Evolutionary conservation across 2,329 filamentous ascomycete genomes (phyloP), one percentile per base, ranked within the genome.

Genomic region (Didymella segeticola): DNA sequence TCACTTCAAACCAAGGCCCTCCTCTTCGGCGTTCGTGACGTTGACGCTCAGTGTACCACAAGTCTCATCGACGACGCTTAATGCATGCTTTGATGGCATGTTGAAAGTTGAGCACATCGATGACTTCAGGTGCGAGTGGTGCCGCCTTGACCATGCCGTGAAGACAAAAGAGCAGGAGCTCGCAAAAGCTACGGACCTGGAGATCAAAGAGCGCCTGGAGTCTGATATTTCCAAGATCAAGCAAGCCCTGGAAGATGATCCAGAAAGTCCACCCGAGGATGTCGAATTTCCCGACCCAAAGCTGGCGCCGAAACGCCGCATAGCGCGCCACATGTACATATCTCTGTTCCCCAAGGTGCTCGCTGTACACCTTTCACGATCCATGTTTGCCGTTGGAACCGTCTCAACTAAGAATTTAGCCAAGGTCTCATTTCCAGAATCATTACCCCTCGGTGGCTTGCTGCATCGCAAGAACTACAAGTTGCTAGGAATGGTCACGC

Each of bases 101-200:
- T 88, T 99, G 63, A 96, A 96, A 76, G 91, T 91, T 0, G 95
- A 99, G 74, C 89, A 92, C 71, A 97, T 99, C 61, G 93, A 98
- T 59, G 95, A 96, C 72, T 99, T 96, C 80, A 93, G 90, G 64
- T 99, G 95, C 77, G 95, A 97, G 67, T 90, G 87, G 76, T 99
- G 95, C 70, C 86, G 92, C 19, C 81, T 99, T n/a, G 77, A 90
- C 36, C 89, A 96, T 72, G 92, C 92, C 4, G 78, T 90, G 47
- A 80, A 86, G 25, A 75, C 82, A 43, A 84, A 91, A 59, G 79
- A 85, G 57, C 77, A 80, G 6, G 86, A 91, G 58, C 71, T 88
- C 27, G 75, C 78, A 27, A 83, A 78, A 19, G 57, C 66, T 1
- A 60, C 56, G 17, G 48, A 66, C 19, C 36, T 47, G 3, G 56